Evolutionary conservation across 2,329 filamentous ascomycete species (phyloP).

Genomic region (Fonsecaea pedrosoi): DNA sequence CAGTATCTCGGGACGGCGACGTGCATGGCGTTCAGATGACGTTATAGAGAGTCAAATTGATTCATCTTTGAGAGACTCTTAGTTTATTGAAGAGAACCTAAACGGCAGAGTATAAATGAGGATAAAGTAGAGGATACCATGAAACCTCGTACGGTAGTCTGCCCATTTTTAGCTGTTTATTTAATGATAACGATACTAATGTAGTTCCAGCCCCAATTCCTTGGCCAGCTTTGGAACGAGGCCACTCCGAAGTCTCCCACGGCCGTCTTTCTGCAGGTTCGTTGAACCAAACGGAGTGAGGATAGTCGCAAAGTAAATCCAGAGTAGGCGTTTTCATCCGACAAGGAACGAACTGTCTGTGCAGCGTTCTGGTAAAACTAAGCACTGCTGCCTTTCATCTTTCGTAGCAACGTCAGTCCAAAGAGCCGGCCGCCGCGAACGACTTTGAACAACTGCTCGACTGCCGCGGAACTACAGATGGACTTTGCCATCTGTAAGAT

Average conservation of each 20-base stretch:
- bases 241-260: not conserved
- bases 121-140: not conserved
- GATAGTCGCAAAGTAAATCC: not conserved
- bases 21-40: not conserved
- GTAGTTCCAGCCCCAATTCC: not conserved
- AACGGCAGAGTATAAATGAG: not conserved
- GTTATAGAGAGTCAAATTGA: not conserved
- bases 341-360: no score
- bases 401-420: not conserved
- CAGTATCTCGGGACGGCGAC: not conserved
- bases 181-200: not conserved
- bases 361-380: no score
- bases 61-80: not conserved
- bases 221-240: not conserved
- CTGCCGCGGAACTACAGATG: not conserved
- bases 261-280: not conserved
- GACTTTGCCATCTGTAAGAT: not conserved
- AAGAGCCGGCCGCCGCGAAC: not conserved
- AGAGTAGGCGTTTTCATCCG: not conserved
- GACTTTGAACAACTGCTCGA: constrained; percentile 2
- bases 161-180: not conserved
- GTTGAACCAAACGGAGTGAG: not conserved
- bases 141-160: constrained; percentile 3
- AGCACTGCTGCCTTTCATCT: not conserved
- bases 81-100: not conserved